These are phyloP conservation scores for Pleurotus citrinopileatus DNA, from an alignment of 768 basidiomycete species.

Conservation along the genomic window DNA sequence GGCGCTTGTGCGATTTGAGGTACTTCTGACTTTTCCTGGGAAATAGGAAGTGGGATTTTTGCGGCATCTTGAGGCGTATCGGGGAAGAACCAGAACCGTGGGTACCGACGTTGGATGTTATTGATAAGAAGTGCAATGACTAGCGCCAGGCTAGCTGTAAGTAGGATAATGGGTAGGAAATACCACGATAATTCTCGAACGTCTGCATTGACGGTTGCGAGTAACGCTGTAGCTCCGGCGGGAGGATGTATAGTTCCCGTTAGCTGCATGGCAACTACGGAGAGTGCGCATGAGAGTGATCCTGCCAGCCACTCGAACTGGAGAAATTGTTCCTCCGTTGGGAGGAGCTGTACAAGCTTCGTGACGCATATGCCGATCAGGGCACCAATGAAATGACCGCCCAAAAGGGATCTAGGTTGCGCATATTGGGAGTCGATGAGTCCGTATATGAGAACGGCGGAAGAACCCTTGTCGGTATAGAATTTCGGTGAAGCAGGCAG, in stretches of 20 bases:
- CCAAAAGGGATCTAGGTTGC: conserved; percentile 49
- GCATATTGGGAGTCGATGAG: conserved; percentile 50
- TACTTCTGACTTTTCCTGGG: too few species aligned
- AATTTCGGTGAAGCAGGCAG: neutral
- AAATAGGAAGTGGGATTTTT: too few species aligned
- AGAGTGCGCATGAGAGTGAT: conserved; percentile 38
- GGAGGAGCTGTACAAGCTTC: conserved; percentile 47
- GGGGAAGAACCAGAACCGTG: conserved; percentile 41
- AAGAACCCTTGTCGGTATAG: conserved; percentile 39
- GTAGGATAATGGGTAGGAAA: conserved; percentile 48
- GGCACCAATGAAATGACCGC: conserved; percentile 50
- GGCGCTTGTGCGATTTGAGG: too few species aligned
- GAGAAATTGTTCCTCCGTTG: conserved; percentile 36
- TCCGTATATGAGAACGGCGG: conserved; percentile 53
- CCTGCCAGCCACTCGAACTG: conserved; percentile 49
- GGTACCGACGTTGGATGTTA: conserved; percentile 50
- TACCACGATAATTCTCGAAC: conserved; percentile 48
- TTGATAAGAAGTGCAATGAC: conserved; percentile 44
- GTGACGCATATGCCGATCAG: conserved; percentile 47
- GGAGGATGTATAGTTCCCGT: conserved; percentile 53
- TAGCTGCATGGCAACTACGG: conserved; percentile 50
- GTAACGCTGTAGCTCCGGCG: conserved; percentile 55
- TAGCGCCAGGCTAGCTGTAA: conserved; percentile 43
- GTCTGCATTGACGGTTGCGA: conserved; percentile 41
- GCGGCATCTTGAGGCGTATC: neutral